Conservation (phyloP, 2,329 filamentous ascomycete genomes). For the Scytalidium sp. region DNA sequence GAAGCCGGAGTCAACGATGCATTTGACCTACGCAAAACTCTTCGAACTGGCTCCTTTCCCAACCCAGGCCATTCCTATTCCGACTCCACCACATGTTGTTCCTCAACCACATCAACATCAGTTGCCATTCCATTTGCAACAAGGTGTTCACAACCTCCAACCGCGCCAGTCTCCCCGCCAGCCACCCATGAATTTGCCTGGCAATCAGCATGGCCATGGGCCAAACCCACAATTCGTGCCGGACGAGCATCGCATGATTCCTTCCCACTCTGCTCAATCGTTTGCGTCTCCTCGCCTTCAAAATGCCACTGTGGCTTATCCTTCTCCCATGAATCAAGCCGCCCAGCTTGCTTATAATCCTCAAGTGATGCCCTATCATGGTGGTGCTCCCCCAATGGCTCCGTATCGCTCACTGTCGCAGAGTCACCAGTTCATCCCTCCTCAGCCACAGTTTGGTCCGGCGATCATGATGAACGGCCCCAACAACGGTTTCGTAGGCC, state of each 20-base stretch:
- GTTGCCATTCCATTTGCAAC: conserved; percentile 78
- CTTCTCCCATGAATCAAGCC: conserved; percentile 64
- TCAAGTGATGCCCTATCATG: conserved; percentile 68
- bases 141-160: conserved; percentile 64
- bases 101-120: conserved; percentile 81
- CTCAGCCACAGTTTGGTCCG: conserved; percentile 68
- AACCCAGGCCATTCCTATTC: conserved; percentile 59
- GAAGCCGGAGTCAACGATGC: conserved; percentile 67
- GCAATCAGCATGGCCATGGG: conserved; percentile 66
- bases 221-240: conserved; percentile 65
- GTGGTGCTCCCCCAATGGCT: conserved; percentile 66
- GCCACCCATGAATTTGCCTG: conserved; percentile 73
- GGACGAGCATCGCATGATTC: conserved; percentile 85
- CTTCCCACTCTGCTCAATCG: conserved; percentile 76
- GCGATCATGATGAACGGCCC: conserved; percentile 82
- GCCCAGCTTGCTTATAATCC: conserved; percentile 70
- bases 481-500: conserved; percentile 69
- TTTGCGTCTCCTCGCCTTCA: conserved; percentile 81
- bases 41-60: conserved; percentile 68
- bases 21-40: conserved; percentile 69
- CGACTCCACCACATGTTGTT: conserved; percentile 65
- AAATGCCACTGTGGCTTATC: conserved; percentile 67
- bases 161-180: conserved; percentile 72
- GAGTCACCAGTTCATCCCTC: conserved; percentile 68
- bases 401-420: conserved; percentile 71